A percentile compares a stretch with the other conserved stretches of the same genome.
These are phyloP conservation scores for Ustilago crameri DNA, from an alignment of 1,284 basidiomycete genomes.

Conservation along the genomic window DNA sequence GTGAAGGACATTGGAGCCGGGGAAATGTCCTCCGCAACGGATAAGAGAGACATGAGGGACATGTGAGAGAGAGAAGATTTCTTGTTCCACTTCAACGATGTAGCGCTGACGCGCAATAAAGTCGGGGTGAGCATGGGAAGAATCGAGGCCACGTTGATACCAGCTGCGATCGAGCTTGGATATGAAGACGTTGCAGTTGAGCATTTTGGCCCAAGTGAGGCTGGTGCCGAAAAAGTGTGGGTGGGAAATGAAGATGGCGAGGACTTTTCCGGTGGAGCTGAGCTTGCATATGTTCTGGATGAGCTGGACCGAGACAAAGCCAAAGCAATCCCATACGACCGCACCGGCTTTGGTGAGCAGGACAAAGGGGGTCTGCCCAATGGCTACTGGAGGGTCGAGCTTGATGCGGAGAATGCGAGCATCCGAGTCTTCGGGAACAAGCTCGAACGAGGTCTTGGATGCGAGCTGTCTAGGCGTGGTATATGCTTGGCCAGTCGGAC, in stretches of 20 bases:
- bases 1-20: constrained; percentile 16
- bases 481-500: constrained; percentile 32
- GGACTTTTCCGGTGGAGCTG: constrained; percentile 29
- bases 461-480: constrained; percentile 24
- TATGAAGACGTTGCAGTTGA: constrained; percentile 44
- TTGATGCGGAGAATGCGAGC: constrained; percentile 29
- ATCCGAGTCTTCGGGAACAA: constrained; percentile 32
- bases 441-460: constrained; percentile 21
- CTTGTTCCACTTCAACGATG: constrained; percentile 18
- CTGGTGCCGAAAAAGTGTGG: constrained; percentile 35
- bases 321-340: constrained; percentile 41
- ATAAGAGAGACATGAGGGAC: constrained; percentile 19
- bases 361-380: constrained; percentile 41
- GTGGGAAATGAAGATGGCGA: constrained; percentile 36
- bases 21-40: constrained; percentile 40
- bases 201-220: constrained; percentile 42
- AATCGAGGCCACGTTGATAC: constrained; percentile 36
- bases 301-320: constrained; percentile 31
- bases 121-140: constrained; percentile 14
- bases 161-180: constrained; percentile 37
- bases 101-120: constrained; percentile 20
- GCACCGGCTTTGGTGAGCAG: constrained; percentile 22
- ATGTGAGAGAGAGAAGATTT: constrained; percentile 19
- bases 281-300: constrained; percentile 19
- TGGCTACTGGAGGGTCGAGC: constrained; percentile 35